Conservation (phyloP, 2,329 filamentous ascomycete genomes). For the Cercospora zeina region DNA sequence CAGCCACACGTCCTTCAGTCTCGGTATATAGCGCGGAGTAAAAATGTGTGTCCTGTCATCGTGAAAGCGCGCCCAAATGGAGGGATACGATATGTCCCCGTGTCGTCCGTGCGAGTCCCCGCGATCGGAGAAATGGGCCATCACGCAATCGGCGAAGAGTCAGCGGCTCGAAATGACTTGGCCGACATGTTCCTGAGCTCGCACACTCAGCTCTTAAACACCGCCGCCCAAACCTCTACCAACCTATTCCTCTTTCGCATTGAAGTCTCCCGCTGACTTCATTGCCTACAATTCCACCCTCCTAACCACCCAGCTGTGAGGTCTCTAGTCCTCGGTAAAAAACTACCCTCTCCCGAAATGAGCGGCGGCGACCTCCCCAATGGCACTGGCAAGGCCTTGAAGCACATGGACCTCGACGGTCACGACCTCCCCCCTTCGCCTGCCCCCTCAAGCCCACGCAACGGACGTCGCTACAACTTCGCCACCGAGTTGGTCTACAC, state of each 20-base stretch:
- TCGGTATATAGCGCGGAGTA: background rate
- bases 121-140: slow-evolving; percentile 6
- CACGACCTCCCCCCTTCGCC: slow-evolving; percentile 88
- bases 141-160: slow-evolving; percentile 9
- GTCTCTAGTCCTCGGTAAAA: slow-evolving; percentile 40
- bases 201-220: slow-evolving; percentile 1
- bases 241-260: background rate
- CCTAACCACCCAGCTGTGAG: slow-evolving; percentile 31
- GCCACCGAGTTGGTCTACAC: slow-evolving; percentile 97
- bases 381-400: slow-evolving; percentile 46
- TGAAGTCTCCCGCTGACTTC: slow-evolving; percentile 10
- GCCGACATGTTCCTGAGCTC: background rate
- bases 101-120: background rate
- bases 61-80: background rate
- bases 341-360: slow-evolving; percentile 37
- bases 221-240: background rate
- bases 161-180: slow-evolving; percentile 10
- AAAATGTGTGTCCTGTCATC: background rate
- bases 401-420: slow-evolving; percentile 72
- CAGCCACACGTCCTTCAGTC: background rate
- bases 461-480: slow-evolving; percentile 84
- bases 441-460: slow-evolving; percentile 84
- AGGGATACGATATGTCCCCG: background rate
- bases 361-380: slow-evolving; percentile 34
- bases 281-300: slow-evolving; percentile 36